Percentiles rank a stretch among this genome's conserved stretches.
phyloP scores from a whole-genome alignment of 2,329 filamentous ascomycete genomes.

The Nemania sp. region DNA sequence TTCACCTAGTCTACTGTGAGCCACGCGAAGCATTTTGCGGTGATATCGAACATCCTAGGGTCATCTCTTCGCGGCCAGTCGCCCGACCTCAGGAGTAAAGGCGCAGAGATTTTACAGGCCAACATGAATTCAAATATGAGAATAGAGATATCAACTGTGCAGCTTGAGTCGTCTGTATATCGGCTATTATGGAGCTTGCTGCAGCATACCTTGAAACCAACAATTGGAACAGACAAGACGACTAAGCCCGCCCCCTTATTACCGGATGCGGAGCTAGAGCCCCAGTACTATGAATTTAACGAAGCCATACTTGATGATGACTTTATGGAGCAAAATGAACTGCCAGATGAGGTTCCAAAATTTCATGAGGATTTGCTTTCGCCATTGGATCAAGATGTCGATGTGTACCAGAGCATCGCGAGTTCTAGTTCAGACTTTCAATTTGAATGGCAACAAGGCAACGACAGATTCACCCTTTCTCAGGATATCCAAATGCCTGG shows the following conservation, averaged over 20 bases:
- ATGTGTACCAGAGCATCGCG: neutral
- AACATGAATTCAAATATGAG: neutral
- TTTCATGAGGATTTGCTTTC: neutral
- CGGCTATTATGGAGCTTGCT: constrained; percentile 32
- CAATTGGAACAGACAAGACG: constrained; percentile 14
- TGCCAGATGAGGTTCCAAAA: neutral
- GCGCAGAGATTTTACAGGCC: constrained; percentile 15
- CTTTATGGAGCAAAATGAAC: neutral
- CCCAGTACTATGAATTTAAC: neutral
- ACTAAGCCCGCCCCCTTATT: neutral
- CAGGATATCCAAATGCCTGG: neutral
- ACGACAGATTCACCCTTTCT: neutral
- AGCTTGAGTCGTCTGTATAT: constrained; percentile 20
- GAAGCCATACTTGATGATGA: neutral
- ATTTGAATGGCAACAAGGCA: neutral
- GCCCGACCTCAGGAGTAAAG: constrained; percentile 28
- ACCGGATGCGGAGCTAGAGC: neutral
- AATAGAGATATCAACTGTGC: neutral
- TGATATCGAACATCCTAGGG: constrained; percentile 33
- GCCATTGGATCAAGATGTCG: neutral
- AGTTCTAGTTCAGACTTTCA: neutral
- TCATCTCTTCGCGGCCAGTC: constrained; percentile 29
- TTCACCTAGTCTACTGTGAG: constrained; percentile 23
- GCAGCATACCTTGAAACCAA: constrained; percentile 28
- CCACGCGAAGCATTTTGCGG: constrained; percentile 30